A percentile compares a stretch with the other conserved stretches of the same genome.
phyloP scores from a whole-genome alignment of 129 eudicot genomes.

The Deinandra increscens region DNA sequence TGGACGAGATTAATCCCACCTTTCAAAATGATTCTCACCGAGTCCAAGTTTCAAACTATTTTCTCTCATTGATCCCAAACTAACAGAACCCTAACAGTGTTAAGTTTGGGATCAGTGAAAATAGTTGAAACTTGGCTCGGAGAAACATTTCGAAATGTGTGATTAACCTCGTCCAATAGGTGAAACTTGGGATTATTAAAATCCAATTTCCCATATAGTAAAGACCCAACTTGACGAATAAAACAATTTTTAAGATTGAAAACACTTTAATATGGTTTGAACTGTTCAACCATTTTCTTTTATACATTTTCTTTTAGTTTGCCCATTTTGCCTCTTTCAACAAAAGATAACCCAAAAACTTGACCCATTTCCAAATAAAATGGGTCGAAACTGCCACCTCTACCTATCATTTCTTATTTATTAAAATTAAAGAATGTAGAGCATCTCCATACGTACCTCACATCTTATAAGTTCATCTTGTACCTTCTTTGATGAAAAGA shows the following conservation, averaged over 20 bases:
- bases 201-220: no score
- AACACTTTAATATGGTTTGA: neutral
- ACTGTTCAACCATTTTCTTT: conserved; percentile 5
- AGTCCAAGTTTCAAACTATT: no score
- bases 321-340: neutral
- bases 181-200: no score
- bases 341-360: neutral
- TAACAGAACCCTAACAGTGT: no score
- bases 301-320: neutral
- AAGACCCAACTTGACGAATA: neutral
- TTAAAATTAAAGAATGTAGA: neutral
- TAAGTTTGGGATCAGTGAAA: no score
- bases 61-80: no score
- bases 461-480: conserved; percentile 61
- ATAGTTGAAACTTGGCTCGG: no score
- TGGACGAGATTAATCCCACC: no score
- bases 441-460: conserved; percentile 49
- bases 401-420: neutral
- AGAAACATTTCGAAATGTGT: no score
- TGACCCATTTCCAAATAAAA: neutral
- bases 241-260: neutral
- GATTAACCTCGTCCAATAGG: no score
- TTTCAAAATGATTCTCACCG: no score
- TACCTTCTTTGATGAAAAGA: conserved; percentile 70
- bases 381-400: neutral